Evolutionary conservation across 257 asterid species (phyloP), one percentile per base, ranked within the genome.

Genomic region (Solanum corneliomulleri): DNA sequence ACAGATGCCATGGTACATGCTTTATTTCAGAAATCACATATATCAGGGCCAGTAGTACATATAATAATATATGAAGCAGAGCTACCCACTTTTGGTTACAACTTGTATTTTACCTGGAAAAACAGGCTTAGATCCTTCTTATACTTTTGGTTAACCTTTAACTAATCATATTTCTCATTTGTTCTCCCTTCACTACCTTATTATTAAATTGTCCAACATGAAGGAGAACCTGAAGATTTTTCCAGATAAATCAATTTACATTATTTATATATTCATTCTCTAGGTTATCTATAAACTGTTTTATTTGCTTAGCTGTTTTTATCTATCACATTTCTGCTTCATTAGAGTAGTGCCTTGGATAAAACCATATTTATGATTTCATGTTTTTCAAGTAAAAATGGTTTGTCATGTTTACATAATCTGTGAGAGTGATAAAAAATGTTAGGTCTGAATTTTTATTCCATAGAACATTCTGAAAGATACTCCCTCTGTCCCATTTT

Each of bases 1-100:
- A 96, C 98, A 0, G 99, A 96, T 44, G 98, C 45, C 45, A 56
- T 56, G 64, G 98, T 52, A 94, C 98, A 58, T 94, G 98, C 99
- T 96, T 94, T 87, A 89, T 74, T 85, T 74, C 41, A 82, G 27
- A 71, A 21, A 45, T 76, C 52, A 82, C 35, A 20, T 20, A n/a
- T 10, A 84, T 64, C 84, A 86, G 70, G 33, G 42, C 83, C 86
- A 62, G 72, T 72, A 62, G 7, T 52, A 18, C 11, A 29, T 78
- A 45, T 45, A 14, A 45, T 14, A 78, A 78, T 78, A 16, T 78
- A 78, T 25, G 25, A 78, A 78, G 18, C 11, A 5, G 14, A 78
- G 25, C 16, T 78, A 45, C 42, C 42, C 84, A 78, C 84, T 45
- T 78, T 78, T 27, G 66, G 84, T 9, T 78, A 35, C 83, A 25